These are phyloP conservation scores for Irpex sp. DNA, from an alignment of 1,284 basidiomycete species.

Conservation along the genomic window DNA sequence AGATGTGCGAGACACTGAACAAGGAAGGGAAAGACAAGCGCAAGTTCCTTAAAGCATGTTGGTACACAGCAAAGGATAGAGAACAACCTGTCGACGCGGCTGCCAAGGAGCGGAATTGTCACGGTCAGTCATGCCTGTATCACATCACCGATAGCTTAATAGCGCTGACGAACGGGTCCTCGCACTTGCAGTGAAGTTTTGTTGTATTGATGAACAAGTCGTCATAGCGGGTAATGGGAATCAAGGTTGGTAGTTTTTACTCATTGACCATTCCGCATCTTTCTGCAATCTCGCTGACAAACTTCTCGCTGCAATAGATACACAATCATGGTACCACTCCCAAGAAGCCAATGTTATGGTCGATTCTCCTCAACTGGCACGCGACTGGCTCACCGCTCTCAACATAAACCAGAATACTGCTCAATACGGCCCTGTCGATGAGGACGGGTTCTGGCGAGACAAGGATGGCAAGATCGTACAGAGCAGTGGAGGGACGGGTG, in stretches of 20 bases:
- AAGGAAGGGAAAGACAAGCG: conserved; percentile 48
- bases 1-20: conserved; percentile 56
- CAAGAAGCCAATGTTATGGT: conserved; percentile 79
- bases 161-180: neutral
- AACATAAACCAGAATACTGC: conserved; percentile 70
- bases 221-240: conserved; percentile 71
- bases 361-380: conserved; percentile 56
- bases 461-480: conserved; percentile 32
- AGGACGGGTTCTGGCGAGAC: conserved; percentile 70
- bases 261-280: neutral
- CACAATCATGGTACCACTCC: conserved; percentile 79
- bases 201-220: conserved; percentile 68
- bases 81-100: conserved; percentile 69
- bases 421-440: conserved; percentile 51
- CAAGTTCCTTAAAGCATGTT: conserved; percentile 49
- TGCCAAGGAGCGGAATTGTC: conserved; percentile 74
- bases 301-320: conserved; percentile 33
- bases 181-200: conserved; percentile 56
- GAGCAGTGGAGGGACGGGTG: conserved; percentile 9
- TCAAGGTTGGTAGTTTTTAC: conserved; percentile 31
- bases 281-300: neutral
- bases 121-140: conserved; percentile 23
- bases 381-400: conserved; percentile 64
- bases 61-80: conserved; percentile 71
- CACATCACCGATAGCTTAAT: neutral